Percentiles rank a stretch among this genome's conserved stretches.
phyloP scores from a whole-genome alignment of 2,329 filamentous ascomycete species.

The Colletotrichum eremochloae region DNA sequence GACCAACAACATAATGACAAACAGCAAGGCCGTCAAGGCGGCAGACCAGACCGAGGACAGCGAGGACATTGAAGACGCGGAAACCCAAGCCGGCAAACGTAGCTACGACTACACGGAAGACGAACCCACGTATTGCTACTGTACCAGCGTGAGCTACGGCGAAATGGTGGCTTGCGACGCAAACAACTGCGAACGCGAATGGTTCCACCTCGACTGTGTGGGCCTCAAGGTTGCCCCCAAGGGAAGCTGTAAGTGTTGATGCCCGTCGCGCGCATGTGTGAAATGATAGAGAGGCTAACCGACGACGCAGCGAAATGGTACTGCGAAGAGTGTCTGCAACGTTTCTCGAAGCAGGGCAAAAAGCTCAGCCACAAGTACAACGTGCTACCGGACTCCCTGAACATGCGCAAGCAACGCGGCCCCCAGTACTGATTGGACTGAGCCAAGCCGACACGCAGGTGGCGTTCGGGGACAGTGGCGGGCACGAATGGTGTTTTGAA shows the following conservation, averaged over 20 bases:
- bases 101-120: slow-evolving; percentile 53
- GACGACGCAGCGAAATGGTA: slow-evolving; percentile 78
- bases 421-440: slow-evolving; percentile 16
- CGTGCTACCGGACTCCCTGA: slow-evolving; percentile 28
- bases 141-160: slow-evolving; percentile 83
- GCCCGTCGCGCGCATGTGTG: background rate
- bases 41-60: slow-evolving; percentile 59
- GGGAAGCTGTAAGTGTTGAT: slow-evolving; percentile 74
- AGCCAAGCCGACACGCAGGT: background rate
- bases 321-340: slow-evolving; percentile 82
- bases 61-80: slow-evolving; percentile 62
- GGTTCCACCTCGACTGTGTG: slow-evolving; percentile 88
- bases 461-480: slow-evolving; percentile 1
- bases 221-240: slow-evolving; percentile 84
- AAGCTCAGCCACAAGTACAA: slow-evolving; percentile 62
- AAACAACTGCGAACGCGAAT: slow-evolving; percentile 79
- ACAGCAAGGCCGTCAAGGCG: slow-evolving; percentile 53
- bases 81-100: slow-evolving; percentile 66
- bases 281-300: slow-evolving; percentile 20
- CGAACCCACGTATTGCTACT: slow-evolving; percentile 84
- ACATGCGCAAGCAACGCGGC: slow-evolving; percentile 34
- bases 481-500: background rate
- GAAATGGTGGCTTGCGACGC: slow-evolving; percentile 89
- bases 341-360: slow-evolving; percentile 68
- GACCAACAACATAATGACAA: slow-evolving; percentile 59